phyloP scores from a whole-genome alignment of 2,329 filamentous ascomycete genomes.

The Alternaria ventricosa region DNA sequence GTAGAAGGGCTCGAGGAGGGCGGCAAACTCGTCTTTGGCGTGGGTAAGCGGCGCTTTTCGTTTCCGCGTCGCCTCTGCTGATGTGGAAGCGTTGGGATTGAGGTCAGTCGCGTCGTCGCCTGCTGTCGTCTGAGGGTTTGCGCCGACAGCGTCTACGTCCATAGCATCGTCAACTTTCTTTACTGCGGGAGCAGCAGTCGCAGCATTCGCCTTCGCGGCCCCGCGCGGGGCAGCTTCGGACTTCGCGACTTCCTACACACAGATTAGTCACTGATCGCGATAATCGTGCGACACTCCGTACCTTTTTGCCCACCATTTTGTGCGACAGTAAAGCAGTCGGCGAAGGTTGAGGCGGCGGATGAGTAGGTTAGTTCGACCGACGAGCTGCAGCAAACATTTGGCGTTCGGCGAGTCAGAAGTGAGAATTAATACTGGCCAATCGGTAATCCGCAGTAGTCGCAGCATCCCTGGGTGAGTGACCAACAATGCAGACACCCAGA shows the following conservation, averaged over 20 bases:
- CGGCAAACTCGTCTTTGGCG: conserved; percentile 63
- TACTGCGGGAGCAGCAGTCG: conserved; percentile 17
- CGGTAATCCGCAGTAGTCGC: conserved; percentile 31
- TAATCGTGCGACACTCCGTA: neutral
- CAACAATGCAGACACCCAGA: neutral
- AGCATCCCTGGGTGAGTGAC: conserved; percentile 26
- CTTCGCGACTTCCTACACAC: conserved; percentile 33
- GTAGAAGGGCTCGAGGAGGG: conserved; percentile 73
- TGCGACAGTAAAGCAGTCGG: conserved; percentile 19
- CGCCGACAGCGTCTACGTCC: conserved; percentile 15
- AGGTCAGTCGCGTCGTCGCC: conserved; percentile 19
- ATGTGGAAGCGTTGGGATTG: conserved; percentile 26
- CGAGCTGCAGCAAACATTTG: conserved; percentile 36
- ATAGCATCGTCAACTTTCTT: conserved; percentile 17
- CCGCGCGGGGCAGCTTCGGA: conserved; percentile 42
- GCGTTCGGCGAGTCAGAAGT: conserved; percentile 34
- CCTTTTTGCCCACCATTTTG: conserved; percentile 43
- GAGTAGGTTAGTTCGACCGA: conserved; percentile 14
- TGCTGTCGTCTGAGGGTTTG: conserved; percentile 7
- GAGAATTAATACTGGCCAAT: conserved; percentile 29
- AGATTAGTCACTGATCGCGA: conserved; percentile 10
- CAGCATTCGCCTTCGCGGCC: conserved; percentile 33
- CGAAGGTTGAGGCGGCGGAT: conserved; percentile 16
- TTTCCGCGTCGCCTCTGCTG: conserved; percentile 35
- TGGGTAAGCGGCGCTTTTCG: conserved; percentile 36